Base-by-base conservation (phyloP, 306 rosid genomes). In the Corylus avellana region DNA sequence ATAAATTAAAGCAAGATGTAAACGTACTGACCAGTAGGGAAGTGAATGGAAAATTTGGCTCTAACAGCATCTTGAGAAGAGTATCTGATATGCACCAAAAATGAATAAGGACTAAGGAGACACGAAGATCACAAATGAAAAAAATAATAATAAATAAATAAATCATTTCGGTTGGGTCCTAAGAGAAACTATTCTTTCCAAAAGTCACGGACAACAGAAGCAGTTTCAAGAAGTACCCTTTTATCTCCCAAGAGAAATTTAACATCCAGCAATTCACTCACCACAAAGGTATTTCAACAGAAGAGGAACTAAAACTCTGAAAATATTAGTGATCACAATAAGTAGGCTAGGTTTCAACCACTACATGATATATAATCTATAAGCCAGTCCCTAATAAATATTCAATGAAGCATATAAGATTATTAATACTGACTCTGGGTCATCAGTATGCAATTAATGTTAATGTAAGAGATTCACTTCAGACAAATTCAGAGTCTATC, bases 31-130 rank as follows among this genome's bases (percentile, higher is more conserved):
- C 97, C 94, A 92, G 85, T 46, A 90, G 54, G 53, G 82, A 80
- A 75, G 87, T 76, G 78, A 89, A 85, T 13, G 90, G 97, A 80
- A 92, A 88, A 84, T 77, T 90, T 78, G 94, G 94, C 85, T 89
- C 92, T 91, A 90, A 63, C 89, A 92, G 82, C 92, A 83, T 90
- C 93, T 86, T 89, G 84, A 89, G 84, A 81, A 92, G 86, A 78
- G 77, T 83, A 86, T 90, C 97, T 92, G 90, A 82, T 78, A 80
- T 61, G 81, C 85, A 87, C 80, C 79, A 89, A 80, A 54, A 80
- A 76, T 76, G 55, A 86, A 84, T 86, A 84, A 88, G 86, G 82
- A 81, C 59, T 86, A 84, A 88, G 86, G 82, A 81, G 64, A 80
- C 53, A 75, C 79, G 70, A 63, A 83, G 86, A 82, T 73, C 74